Evolutionary conservation across 2,329 filamentous ascomycete genomes (phyloP).

Genomic region (Ceratocystis eucalypticola): DNA sequence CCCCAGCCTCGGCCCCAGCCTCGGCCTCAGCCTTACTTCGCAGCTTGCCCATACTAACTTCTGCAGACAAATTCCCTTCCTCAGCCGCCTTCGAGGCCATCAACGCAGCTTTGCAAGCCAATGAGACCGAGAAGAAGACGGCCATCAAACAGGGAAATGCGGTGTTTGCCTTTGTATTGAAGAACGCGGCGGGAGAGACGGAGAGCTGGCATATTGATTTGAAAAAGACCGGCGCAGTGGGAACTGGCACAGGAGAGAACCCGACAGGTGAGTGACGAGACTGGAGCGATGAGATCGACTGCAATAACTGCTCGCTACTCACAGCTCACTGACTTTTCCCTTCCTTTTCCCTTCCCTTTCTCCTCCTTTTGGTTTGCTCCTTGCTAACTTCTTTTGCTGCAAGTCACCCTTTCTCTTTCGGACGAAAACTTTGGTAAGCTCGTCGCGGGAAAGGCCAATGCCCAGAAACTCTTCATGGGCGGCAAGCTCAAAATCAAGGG

Average conservation of each 20-base stretch:
- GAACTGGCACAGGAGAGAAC: constrained; percentile 65
- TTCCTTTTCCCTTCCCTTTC: neutral
- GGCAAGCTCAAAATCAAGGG: constrained; percentile 98
- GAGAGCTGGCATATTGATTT: constrained; percentile 92
- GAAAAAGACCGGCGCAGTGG: constrained; percentile 75
- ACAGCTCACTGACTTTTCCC: neutral
- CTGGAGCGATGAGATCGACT: neutral
- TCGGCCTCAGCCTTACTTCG: neutral
- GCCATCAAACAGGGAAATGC: constrained; percentile 81
- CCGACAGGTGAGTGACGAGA: constrained; percentile 52
- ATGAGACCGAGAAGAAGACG: constrained; percentile 63
- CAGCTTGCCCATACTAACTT: neutral
- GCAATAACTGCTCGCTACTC: no score
- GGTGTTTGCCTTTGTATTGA: constrained; percentile 82
- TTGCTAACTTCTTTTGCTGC: constrained; percentile 8
- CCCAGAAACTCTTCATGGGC: constrained; percentile 93
- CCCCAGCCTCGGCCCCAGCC: neutral
- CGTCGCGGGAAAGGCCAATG: constrained; percentile 76
- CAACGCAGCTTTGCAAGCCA: constrained; percentile 52
- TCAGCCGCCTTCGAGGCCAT: constrained; percentile 88
- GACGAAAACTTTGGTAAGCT: constrained; percentile 80
- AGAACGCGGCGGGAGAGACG: constrained; percentile 68
- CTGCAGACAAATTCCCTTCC: constrained; percentile 66
- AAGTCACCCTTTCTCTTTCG: constrained; percentile 73
- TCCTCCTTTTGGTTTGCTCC: neutral